These are phyloP conservation scores for Metschnikowia lunata DNA, from an alignment of 805 yeast genomes.

Conservation along the genomic window DNA sequence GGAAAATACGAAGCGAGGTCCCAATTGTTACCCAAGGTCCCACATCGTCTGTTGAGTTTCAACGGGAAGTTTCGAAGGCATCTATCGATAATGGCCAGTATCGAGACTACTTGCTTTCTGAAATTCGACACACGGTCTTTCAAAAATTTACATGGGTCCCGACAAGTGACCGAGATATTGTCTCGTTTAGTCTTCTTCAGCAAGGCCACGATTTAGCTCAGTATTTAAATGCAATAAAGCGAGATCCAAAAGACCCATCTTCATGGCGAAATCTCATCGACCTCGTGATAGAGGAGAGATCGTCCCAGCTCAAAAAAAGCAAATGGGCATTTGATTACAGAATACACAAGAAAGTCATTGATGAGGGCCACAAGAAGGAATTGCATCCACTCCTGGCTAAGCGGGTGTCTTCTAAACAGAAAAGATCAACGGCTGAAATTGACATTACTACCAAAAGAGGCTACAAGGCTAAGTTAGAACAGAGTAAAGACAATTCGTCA, in stretches of 20 bases:
- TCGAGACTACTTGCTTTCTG: constrained; percentile 15
- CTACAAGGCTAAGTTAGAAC: constrained; percentile 11
- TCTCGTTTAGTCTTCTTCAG: constrained; percentile 2
- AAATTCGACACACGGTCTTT: constrained; percentile 14
- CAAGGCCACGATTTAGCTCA: constrained; percentile 14
- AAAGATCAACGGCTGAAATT: background rate
- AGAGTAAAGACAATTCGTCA: constrained; percentile 14
- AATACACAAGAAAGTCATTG: constrained; percentile 8
- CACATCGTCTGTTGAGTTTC: background rate
- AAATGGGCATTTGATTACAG: constrained; percentile 19
- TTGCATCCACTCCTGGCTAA: constrained; percentile 10
- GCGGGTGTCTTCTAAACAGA: constrained; percentile 8
- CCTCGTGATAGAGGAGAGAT: constrained; percentile 15
- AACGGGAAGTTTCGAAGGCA: constrained; percentile 10
- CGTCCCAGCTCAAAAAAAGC: constrained; percentile 8
- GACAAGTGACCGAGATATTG: constrained; percentile 4
- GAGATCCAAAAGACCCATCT: constrained; percentile 2
- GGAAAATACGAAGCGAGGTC: background rate
- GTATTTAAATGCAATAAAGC: constrained; percentile 5
- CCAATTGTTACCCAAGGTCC: constrained; percentile 2
- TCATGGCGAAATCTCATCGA: constrained; percentile 13
- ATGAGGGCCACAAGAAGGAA: constrained; percentile 8
- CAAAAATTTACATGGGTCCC: constrained; percentile 15
- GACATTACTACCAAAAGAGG: constrained; percentile 8
- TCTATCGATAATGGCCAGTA: constrained; percentile 13